phyloP scores from a whole-genome alignment of 495 filamentous ascomycete genomes.

The Penicillium desertorum region DNA sequence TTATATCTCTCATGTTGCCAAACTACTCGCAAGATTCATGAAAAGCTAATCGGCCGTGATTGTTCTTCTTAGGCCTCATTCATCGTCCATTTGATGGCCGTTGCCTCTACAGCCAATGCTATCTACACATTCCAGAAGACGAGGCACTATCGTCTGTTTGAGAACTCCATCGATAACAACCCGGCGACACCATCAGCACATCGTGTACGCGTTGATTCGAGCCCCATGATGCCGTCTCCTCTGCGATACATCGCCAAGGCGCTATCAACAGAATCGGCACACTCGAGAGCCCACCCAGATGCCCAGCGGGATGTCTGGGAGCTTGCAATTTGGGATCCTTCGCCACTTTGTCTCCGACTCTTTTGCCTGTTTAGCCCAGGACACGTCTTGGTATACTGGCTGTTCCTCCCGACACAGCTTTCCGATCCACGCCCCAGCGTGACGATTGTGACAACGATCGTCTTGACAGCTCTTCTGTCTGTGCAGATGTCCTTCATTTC shows the following conservation, averaged over 20 bases:
- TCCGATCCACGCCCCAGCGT: constrained; percentile 78
- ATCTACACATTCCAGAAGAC: constrained; percentile 79
- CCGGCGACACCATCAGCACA: constrained; percentile 84
- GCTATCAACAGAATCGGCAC: constrained; percentile 58
- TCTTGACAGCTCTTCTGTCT: constrained; percentile 70
- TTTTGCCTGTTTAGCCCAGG: constrained; percentile 93
- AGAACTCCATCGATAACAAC: constrained; percentile 68
- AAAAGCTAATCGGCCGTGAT: constrained; percentile 7
- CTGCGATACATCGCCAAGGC: constrained; percentile 71
- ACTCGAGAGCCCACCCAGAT: constrained; percentile 81
- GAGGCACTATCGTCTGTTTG: constrained; percentile 89
- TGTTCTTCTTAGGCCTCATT: constrained; percentile 57
- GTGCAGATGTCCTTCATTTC: constrained; percentile 72
- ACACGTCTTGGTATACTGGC: constrained; percentile 82
- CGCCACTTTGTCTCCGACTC: constrained; percentile 74
- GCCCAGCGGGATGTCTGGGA: constrained; percentile 91
- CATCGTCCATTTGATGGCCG: constrained; percentile 63
- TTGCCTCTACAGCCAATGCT: constrained; percentile 69
- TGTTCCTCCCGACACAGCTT: constrained; percentile 75
- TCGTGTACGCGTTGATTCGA: constrained; percentile 87
- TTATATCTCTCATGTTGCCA: constrained; percentile 2
- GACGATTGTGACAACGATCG: constrained; percentile 76
- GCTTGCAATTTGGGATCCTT: constrained; percentile 87
- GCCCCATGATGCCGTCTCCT: constrained; percentile 74
- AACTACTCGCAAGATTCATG: background rate